Percentiles rank a stretch among this genome's conserved stretches.
Conservation (phyloP, 2,329 filamentous ascomycete genomes). For the Fulvia fulva region DNA sequence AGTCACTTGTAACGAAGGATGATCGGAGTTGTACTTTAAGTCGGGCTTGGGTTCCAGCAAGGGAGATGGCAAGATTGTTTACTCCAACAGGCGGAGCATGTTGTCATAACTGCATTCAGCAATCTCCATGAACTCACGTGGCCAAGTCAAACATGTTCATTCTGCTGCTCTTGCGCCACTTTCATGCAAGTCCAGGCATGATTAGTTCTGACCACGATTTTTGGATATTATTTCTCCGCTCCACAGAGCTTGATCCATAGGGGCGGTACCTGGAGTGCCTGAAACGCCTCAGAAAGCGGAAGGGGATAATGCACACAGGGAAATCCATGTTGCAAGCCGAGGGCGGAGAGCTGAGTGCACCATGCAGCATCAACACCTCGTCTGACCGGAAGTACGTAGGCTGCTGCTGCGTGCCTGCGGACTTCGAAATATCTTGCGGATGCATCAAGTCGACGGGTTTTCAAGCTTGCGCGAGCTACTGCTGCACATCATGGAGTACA, state of each 20-base stretch:
- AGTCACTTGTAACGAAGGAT: too few species aligned
- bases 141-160: background rate
- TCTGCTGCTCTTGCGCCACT: background rate
- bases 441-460: conserved; percentile 1
- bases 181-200: background rate
- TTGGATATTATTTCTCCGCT: background rate
- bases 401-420: background rate
- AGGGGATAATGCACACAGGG: conserved; percentile 6
- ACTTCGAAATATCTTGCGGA: background rate
- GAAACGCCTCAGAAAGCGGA: conserved; percentile 7
- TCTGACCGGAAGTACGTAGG: background rate
- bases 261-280: conserved; percentile 2
- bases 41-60: too few species aligned
- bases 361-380: background rate
- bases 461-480: background rate
- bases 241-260: background rate
- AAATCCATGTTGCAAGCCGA: background rate
- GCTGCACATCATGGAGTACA: conserved; percentile 8
- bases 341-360: background rate
- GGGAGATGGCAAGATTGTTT: too few species aligned
- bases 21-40: too few species aligned
- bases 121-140: background rate
- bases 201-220: background rate
- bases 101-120: too few species aligned
- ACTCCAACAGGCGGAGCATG: too few species aligned